Conservation (phyloP, 148 eudicot species). For the Amaranthus palmeri region DNA sequence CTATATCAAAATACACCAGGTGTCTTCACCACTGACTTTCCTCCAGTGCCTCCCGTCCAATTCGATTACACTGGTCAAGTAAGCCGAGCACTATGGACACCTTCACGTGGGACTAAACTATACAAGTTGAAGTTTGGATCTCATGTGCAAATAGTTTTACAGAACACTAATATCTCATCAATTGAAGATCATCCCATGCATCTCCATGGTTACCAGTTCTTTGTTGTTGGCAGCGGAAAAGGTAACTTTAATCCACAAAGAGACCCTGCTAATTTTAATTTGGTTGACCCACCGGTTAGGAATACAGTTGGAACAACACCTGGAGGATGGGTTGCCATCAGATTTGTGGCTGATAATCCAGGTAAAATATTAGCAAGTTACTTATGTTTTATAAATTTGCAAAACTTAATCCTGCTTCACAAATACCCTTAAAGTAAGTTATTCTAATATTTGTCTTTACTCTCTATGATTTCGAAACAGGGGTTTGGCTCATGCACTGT, state of each 20-base stretch:
- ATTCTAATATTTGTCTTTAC: not conserved
- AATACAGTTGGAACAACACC: slow-evolving; percentile 85
- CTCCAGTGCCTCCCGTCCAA: slow-evolving; percentile 60
- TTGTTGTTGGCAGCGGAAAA: slow-evolving; percentile 72
- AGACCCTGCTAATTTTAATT: slow-evolving; percentile 63
- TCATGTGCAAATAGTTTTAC: slow-evolving; percentile 63
- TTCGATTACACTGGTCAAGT: slow-evolving; percentile 91
- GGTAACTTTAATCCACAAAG: slow-evolving; percentile 68
- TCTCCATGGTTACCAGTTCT: slow-evolving; percentile 88
- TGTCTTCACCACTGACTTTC: slow-evolving; percentile 76
- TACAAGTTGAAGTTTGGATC: slow-evolving; percentile 78
- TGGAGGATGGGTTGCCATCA: slow-evolving; percentile 93
- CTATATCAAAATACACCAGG: slow-evolving; percentile 57
- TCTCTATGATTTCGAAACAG: slow-evolving; percentile 30
- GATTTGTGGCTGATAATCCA: slow-evolving; percentile 90
- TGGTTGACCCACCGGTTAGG: slow-evolving; percentile 71
- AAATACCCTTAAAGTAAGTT: not conserved
- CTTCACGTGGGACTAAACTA: slow-evolving; percentile 59
- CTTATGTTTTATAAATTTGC: not conserved
- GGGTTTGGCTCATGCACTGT: slow-evolving; percentile 92
- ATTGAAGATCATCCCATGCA: slow-evolving; percentile 93
- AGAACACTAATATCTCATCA: slow-evolving; percentile 62
- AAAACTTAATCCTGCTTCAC: not conserved
- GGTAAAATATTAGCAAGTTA: slow-evolving; percentile 33
- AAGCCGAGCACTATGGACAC: slow-evolving; percentile 69